Percentiles rank a stretch among this genome's conserved stretches.
Evolutionary conservation across 2,329 filamentous ascomycete species (phyloP).

Genomic region (Talaromyces sp.): DNA sequence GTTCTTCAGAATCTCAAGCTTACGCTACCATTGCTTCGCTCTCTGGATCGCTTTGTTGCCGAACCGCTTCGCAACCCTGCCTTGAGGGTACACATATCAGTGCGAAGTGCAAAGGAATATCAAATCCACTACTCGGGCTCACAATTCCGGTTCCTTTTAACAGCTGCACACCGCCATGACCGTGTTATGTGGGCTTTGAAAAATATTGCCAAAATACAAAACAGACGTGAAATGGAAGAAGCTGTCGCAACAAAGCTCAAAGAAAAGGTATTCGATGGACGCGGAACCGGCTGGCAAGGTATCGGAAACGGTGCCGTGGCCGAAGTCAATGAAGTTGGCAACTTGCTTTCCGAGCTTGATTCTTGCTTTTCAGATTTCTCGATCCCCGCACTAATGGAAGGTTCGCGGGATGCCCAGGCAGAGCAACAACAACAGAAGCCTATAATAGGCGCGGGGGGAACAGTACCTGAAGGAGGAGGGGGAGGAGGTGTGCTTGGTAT

Average conservation of each 20-base stretch:
- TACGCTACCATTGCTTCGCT: conserved; percentile 33
- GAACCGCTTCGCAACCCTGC: conserved; percentile 18
- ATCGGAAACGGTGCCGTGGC: conserved; percentile 33
- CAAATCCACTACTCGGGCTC: conserved; percentile 30
- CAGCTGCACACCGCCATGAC: conserved; percentile 21
- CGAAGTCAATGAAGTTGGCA: conserved; percentile 24
- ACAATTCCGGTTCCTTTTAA: conserved; percentile 28
- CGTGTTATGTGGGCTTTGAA: conserved; percentile 31
- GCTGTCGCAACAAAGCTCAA: conserved; percentile 19
- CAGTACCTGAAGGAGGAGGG: background rate
- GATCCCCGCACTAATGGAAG: background rate
- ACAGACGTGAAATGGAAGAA: conserved; percentile 14
- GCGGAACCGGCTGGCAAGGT: conserved; percentile 36
- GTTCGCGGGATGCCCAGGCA: background rate
- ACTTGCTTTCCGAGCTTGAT: conserved; percentile 28
- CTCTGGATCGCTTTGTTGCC: conserved; percentile 29
- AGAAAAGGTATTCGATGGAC: conserved; percentile 29
- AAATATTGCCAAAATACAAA: conserved; percentile 18
- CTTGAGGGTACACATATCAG: conserved; percentile 26
- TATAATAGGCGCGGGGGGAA: background rate
- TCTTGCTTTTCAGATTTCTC: conserved; percentile 18
- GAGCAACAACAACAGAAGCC: background rate
- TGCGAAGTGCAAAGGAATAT: conserved; percentile 30
- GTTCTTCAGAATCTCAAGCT: conserved; percentile 27
- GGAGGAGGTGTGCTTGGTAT: background rate